These are phyloP conservation scores for Diatrype stigma DNA, from an alignment of 2,329 filamentous ascomycete species.

Conservation along the genomic window DNA sequence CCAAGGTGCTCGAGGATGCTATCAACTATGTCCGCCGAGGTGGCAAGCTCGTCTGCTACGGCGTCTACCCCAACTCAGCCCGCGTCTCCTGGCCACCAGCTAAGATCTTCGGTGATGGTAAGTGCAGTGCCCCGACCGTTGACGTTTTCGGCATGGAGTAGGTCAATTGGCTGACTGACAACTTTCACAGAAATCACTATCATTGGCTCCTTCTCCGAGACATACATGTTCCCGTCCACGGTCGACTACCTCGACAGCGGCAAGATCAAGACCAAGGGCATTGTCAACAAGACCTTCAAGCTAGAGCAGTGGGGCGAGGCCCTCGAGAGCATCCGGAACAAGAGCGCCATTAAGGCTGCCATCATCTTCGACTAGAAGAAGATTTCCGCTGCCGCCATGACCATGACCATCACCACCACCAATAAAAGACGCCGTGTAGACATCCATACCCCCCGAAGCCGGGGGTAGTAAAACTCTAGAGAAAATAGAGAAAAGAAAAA, in stretches of 20 bases:
- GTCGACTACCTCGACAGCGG: slow-evolving; percentile 53
- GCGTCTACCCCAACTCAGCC: slow-evolving; percentile 61
- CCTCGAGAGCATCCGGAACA: slow-evolving; percentile 66
- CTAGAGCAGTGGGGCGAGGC: slow-evolving; percentile 70
- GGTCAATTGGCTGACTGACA: slow-evolving; percentile 23
- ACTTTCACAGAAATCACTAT: slow-evolving; percentile 62
- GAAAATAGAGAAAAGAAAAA: no score
- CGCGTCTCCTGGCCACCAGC: slow-evolving; percentile 65
- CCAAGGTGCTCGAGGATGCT: slow-evolving; percentile 64
- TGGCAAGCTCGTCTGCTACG: slow-evolving; percentile 68
- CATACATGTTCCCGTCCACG: slow-evolving; percentile 62
- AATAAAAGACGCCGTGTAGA: neutral
- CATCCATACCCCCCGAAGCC: neutral
- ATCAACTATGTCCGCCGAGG: slow-evolving; percentile 70
- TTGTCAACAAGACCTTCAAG: slow-evolving; percentile 70
- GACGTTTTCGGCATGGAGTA: no score
- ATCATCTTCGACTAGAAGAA: slow-evolving; percentile 63
- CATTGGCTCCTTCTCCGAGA: slow-evolving; percentile 69
- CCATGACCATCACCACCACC: neutral
- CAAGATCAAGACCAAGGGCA: slow-evolving; percentile 60
- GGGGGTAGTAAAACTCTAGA: no score
- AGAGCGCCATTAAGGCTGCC: slow-evolving; percentile 69
- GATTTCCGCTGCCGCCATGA: neutral
- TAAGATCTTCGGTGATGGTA: slow-evolving; percentile 59
- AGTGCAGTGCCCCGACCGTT: slow-evolving; percentile 3